Percentiles rank a stretch among this genome's conserved stretches.
These are phyloP conservation scores for Claviceps paspali DNA, from an alignment of 2,329 filamentous ascomycete genomes.

Conservation along the genomic window DNA sequence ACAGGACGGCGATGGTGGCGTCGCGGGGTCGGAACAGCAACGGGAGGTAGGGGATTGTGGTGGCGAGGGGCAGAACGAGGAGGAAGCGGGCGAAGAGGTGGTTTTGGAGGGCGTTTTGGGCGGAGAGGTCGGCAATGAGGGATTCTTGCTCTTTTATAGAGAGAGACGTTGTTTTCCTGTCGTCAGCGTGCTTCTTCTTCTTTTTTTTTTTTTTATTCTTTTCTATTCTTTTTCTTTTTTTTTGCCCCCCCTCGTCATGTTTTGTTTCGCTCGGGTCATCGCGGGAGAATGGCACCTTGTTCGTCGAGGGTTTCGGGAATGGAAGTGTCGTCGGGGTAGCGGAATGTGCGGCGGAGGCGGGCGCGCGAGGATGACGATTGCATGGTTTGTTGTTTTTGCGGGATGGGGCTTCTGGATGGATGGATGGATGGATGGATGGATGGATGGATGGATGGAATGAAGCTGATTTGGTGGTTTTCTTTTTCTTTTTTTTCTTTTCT, in stretches of 20 bases:
- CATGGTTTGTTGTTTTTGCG: background rate
- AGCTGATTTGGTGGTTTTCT: too few species aligned
- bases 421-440: too few species aligned
- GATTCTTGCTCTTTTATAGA: constrained; percentile 41
- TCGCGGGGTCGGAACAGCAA: constrained; percentile 18
- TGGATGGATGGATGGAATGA: too few species aligned
- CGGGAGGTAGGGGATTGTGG: constrained; percentile 36
- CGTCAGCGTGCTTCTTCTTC: too few species aligned
- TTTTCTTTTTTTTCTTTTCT: too few species aligned
- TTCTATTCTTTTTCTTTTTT: too few species aligned
- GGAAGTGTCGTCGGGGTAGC: constrained; percentile 49
- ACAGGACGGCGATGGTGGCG: constrained; percentile 35
- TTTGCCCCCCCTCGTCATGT: too few species aligned
- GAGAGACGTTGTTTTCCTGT: too few species aligned
- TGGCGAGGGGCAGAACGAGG: constrained; percentile 41
- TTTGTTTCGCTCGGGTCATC: too few species aligned
- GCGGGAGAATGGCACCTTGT: constrained; percentile 35
- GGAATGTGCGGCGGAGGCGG: constrained; percentile 62
- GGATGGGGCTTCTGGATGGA: background rate
- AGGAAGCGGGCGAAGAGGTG: constrained; percentile 42
- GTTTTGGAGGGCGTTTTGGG: constrained; percentile 42
- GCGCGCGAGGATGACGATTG: constrained; percentile 23
- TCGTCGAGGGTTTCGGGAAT: constrained; percentile 55
- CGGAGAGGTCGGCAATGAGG: constrained; percentile 39
- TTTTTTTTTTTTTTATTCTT: too few species aligned